A percentile compares a stretch with the other conserved stretches of the same genome.
These are phyloP conservation scores for Podospora pseudopauciseta DNA, from an alignment of 495 filamentous ascomycete genomes.

Conservation along the genomic window DNA sequence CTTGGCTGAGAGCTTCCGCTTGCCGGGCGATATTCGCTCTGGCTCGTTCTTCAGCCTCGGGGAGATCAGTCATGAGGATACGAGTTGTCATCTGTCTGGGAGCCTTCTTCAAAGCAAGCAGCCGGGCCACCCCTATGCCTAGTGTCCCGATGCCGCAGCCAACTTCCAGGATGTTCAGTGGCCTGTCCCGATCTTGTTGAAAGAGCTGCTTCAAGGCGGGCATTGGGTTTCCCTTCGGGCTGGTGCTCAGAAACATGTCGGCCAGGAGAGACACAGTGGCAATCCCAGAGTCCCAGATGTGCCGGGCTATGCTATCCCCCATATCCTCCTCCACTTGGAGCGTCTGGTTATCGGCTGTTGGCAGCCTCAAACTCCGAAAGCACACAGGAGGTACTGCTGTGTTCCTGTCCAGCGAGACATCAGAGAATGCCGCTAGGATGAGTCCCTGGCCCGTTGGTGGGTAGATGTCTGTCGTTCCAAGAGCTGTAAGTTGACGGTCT, in stretches of 20 bases:
- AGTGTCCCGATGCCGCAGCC: conserved; percentile 84
- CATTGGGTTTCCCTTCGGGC: conserved; percentile 1
- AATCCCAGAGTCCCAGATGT: conserved; percentile 74
- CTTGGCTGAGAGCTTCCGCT: conserved; percentile 6
- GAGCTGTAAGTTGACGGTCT: conserved; percentile 26
- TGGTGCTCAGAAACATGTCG: conserved; percentile 26
- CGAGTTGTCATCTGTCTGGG: conserved; percentile 22
- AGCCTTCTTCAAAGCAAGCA: conserved; percentile 35
- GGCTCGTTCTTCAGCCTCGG: conserved; percentile 60
- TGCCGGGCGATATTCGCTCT: conserved; percentile 41
- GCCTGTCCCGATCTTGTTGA: conserved; percentile 1
- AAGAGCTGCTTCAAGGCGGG: conserved; percentile 21
- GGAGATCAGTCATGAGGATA: conserved; percentile 77
- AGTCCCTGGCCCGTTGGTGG: conserved; percentile 25
- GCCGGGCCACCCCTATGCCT: conserved; percentile 66
- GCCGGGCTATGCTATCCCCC: conserved; percentile 89
- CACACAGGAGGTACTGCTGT: conserved; percentile 24
- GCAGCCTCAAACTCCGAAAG: conserved; percentile 37
- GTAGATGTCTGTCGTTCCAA: conserved; percentile 33
- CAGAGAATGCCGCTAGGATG: conserved; percentile 38
- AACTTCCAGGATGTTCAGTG: conserved; percentile 65
- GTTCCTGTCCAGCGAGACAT: conserved; percentile 23
- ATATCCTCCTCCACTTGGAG: conserved; percentile 77
- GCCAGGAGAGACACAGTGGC: conserved; percentile 38
- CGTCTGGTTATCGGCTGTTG: conserved; percentile 16